Base-by-base conservation (phyloP, 148 eudicot species). In the Heliamphora exappendiculata region DNA sequence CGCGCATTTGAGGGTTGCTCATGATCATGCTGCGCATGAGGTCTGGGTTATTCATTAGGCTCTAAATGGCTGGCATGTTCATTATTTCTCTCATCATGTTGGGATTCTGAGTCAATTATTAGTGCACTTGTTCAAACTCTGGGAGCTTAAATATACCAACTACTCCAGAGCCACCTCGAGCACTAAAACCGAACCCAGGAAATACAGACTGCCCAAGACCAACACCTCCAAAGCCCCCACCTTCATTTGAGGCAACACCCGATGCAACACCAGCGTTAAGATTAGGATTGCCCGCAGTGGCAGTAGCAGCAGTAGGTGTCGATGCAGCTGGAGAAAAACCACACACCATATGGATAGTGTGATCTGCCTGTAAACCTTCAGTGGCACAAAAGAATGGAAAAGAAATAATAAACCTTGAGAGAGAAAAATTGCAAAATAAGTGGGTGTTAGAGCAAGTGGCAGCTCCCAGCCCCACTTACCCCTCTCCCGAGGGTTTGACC, bases 1-100 rank as follows among this genome's bases (percentile, higher is more conserved):
- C 96, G 41, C 94, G 94, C 97, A 95, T 95, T 66, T 95, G 99
- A 77, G 99, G 97, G 82, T 92, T 92, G 83, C 81, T 92, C 96
- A 91, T 95, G 45, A 92, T 89, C 82, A 92, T 36, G 83, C 87
- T 89, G 54, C 96, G 89, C 87, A 95, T 88, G 44, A 92, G 75
- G 57, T 95, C 99, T 33, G 99, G 99, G 82, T 92, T 92, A 67
- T 91, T 92, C 96, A 92, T 91, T 72, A 95, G 69, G 83, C 88
- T 86, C 82, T 95, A 98, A 81, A 95, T 90, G 63, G 91, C 91
- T 28, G 99, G 99, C 88, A 78, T 88, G 81, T 95, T 93, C 94
- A 95, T 88, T 75, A 95, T 91, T 53, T 95, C 99, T 79, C 97
- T 85, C 97, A 95, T 95, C 98, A 93, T 91, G 81, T 92, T 91